phyloP scores from a whole-genome alignment of 1,139 yeast species.

The Blastobotrys buckinghamii region DNA sequence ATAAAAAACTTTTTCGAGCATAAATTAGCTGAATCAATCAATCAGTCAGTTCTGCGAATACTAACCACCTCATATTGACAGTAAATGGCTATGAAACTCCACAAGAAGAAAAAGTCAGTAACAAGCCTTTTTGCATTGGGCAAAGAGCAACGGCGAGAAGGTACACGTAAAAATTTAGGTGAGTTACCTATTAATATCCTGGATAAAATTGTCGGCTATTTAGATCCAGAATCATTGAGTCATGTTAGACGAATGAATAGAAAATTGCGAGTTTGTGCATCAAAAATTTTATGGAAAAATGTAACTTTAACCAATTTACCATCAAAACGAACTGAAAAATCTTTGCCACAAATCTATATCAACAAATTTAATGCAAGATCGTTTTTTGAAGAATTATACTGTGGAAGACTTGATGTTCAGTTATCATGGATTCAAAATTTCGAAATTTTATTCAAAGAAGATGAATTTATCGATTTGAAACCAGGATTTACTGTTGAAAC shows the following conservation, averaged over 20 bases:
- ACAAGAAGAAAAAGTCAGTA: neutral
- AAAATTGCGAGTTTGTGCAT: conserved; percentile 4
- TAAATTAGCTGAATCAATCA: no score
- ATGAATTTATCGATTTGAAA: neutral
- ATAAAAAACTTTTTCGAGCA: no score
- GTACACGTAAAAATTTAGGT: neutral
- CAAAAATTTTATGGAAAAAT: conserved; percentile 2
- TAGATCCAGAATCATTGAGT: conserved; percentile 2
- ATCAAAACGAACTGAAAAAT: neutral
- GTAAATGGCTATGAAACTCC: no score
- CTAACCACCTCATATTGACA: neutral
- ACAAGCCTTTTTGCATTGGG: neutral
- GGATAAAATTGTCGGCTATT: conserved; percentile 1
- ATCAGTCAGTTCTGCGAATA: no score
- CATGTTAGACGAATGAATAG: conserved; percentile 4
- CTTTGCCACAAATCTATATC: neutral
- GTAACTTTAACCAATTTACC: conserved; percentile 9
- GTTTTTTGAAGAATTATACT: conserved; percentile 7
- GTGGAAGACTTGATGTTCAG: conserved; percentile 7
- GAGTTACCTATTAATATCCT: conserved; percentile 4
- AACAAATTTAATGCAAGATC: conserved; percentile 1
- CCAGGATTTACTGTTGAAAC: conserved; percentile 1
- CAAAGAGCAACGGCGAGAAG: neutral
- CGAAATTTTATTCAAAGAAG: conserved; percentile 6
- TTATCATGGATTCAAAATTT: conserved; percentile 2